Base-by-base conservation (phyloP, 305 asterid species). In the Solanum hybrid region DNA sequence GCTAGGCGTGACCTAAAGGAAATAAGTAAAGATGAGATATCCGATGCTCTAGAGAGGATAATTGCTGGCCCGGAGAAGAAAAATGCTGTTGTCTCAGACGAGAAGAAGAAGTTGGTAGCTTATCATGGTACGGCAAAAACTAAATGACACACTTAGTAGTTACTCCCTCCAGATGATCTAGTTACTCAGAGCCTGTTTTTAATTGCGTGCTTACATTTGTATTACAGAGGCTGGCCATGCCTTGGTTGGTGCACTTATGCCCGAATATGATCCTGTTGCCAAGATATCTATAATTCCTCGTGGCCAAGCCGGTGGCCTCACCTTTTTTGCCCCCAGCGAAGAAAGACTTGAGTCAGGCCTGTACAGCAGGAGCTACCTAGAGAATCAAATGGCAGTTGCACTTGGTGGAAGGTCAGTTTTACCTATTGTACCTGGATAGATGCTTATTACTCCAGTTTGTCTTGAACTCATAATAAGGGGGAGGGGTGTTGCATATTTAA, bases 251-350 rank as follows among this genome's bases (percentile, higher is more conserved):
- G 99, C 99, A 13, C 90, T 97, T 91, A 95, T 97, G 99, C 99
- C 99, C 1, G 99, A 97, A 86, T 97, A 97, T 79, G 99, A 97
- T 90, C 98, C 99, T 4, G 99, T 97, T 85, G 99, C 99, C 85
- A 97, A 97, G 86, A 96, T 97, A 92, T 97, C 99, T 22, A 97
- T 97, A 89, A 96, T 97, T 91, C 99, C 99, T 32, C 99, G 99
- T 78, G 99, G 99, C 89, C 99, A 97, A 91, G 99, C 99, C 8
- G 99, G 99, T 46, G 99, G 99, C 10, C 98, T 97, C 37, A 96
- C 99, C 80, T 97, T 97, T 89, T 97, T 97, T 75, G 99, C 99
- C 81, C 99, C 99, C 16, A 97, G 99, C 86, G 99, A 96, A 91
- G 99, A 97, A 93, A 94, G 99, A 90, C 98, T 97, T 6, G 99